Base-by-base conservation (phyloP, 257 asterid species). In the Buddleja alternifolia region DNA sequence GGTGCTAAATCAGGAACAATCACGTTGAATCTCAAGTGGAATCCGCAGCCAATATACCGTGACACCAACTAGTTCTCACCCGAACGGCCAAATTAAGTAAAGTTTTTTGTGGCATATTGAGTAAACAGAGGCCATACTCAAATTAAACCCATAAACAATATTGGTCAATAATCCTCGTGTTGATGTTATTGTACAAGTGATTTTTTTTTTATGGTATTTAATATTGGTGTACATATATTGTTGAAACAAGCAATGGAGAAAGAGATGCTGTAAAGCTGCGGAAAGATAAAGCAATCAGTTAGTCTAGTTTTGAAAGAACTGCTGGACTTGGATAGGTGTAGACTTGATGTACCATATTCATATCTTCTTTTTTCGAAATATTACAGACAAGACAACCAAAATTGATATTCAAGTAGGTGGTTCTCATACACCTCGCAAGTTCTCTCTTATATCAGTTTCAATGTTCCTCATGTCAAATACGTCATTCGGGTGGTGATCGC, bases 11-110 rank as follows among this genome's bases (percentile, higher is more conserved):
- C 97, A 1, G 99, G 99, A 65, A 87, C 70, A 25, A 74, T 94
- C 52, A 89, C 81, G 77, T 67, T 94, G 88, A 76, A 86, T 69
- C 95, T 94, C 87, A 94, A 91, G 79, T 94, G 99, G 99, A 80
- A 53, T 34, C 87, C 97, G 4, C 97, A 87, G 65, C 95, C 98
- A 0, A 85, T 91, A 67, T 94, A 84, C 66, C 76, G 97, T 19
- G 94, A 87, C 77, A 72, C 86, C 32, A n/a, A n/a, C n/a, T 81
- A 83, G 62, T 74, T 45, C 15, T 56, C 56, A 36, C 51, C 21
- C 52, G 12, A 48, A 6, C 60, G 17, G n/a, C n/a, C 44, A 37
- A 9, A 11, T 64, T n/a, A n/a, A 42, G 1, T 17, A 25, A 36
- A 14, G n/a, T n/a, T 7, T 32, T 53, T 53, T 21, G 36, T 42